These are phyloP conservation scores for Candida ipomoeae DNA, from an alignment of 805 yeast genomes.

Conservation along the genomic window DNA sequence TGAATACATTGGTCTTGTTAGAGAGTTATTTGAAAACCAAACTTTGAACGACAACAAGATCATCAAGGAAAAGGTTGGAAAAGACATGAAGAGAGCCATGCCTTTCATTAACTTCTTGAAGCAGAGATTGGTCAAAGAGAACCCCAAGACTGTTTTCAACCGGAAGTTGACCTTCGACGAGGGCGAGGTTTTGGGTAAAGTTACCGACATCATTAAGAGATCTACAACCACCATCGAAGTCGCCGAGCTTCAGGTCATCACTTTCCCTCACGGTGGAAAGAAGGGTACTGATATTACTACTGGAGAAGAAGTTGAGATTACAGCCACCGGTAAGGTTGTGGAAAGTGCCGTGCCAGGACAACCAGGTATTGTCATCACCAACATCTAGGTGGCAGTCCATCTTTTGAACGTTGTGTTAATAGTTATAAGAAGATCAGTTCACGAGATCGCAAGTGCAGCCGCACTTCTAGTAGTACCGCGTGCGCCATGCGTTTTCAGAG, in stretches of 20 bases:
- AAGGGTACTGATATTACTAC: conserved; percentile 63
- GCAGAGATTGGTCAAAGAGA: conserved; percentile 67
- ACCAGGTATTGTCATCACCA: conserved; percentile 80
- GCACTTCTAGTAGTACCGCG: neutral
- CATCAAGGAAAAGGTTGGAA: conserved; percentile 64
- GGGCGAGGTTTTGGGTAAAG: conserved; percentile 55
- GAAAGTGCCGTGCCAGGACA: conserved; percentile 89
- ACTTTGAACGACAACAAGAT: conserved; percentile 60
- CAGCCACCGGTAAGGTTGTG: conserved; percentile 61
- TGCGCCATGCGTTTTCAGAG: neutral
- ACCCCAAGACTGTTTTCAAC: conserved; percentile 78
- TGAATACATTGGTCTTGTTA: conserved; percentile 60
- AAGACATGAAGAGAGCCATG: conserved; percentile 97
- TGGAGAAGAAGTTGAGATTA: conserved; percentile 65
- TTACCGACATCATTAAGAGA: conserved; percentile 53
- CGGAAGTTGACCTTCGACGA: conserved; percentile 85
- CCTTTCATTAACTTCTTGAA: conserved; percentile 88
- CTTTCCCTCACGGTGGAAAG: conserved; percentile 59
- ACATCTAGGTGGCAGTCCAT: conserved; percentile 32
- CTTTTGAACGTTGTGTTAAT: neutral
- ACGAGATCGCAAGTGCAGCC: neutral
- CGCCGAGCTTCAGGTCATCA: conserved; percentile 54
- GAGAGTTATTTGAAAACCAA: conserved; percentile 65
- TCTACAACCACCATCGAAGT: conserved; percentile 58
- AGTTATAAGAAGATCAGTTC: neutral